A percentile compares a stretch with the other conserved stretches of the same genome.
phyloP scores from a whole-genome alignment of 331 rosid species.

The Malus hybrid region DNA sequence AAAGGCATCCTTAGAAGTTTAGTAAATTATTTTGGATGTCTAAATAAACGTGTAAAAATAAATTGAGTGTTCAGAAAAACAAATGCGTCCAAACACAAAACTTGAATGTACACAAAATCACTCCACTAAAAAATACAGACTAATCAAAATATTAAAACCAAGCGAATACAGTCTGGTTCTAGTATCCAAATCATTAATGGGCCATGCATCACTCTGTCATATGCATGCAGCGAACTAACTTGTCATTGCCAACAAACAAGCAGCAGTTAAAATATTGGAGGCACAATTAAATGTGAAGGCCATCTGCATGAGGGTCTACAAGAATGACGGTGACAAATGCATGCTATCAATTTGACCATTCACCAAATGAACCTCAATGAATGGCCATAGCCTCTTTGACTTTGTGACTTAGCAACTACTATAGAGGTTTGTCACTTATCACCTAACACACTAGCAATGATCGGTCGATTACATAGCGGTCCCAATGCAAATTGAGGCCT shows the following conservation, averaged over 20 bases:
- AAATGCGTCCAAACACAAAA: no score
- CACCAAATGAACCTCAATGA: background rate
- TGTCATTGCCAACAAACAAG: background rate
- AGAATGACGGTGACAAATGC: background rate
- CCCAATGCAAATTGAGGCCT: background rate
- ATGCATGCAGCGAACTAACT: background rate
- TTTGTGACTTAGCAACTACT: background rate
- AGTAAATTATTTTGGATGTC: no score
- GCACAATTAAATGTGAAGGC: background rate
- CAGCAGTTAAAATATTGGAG: background rate
- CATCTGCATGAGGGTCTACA: background rate
- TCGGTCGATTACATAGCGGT: background rate
- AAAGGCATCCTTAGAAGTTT: no score
- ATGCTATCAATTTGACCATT: background rate
- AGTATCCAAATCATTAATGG: background rate
- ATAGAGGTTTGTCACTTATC: background rate
- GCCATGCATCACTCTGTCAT: background rate
- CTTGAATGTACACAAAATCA: no score
- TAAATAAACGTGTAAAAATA: no score
- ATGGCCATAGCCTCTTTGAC: background rate
- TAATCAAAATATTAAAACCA: background rate
- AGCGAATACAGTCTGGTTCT: background rate
- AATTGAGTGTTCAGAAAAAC: no score
- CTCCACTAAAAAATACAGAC: background rate
- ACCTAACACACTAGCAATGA: conserved; percentile 4